Conservation (phyloP, 371 early-diverging fungal species). For the Paraphysoderma sedebokerense region DNA sequence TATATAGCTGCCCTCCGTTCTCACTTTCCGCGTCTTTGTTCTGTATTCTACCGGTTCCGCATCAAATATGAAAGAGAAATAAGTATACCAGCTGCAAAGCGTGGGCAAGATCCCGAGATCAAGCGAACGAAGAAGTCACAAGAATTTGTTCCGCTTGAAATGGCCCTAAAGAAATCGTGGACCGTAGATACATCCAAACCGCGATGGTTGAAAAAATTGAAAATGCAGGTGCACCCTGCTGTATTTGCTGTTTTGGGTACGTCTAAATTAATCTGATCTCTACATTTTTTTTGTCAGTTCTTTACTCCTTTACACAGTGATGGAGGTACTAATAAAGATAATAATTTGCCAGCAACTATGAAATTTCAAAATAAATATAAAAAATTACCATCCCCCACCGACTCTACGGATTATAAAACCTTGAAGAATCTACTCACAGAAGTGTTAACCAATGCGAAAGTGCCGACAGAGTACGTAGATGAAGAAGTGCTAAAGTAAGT, state of each 20-base stretch:
- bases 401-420: too few relatives aligned
- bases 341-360: slow-evolving; percentile 14
- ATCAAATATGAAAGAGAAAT: too few relatives aligned
- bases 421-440: too few relatives aligned
- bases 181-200: slow-evolving; percentile 10
- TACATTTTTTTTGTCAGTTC: neutral
- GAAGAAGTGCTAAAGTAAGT: slow-evolving; percentile 29
- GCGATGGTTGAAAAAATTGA: slow-evolving; percentile 16
- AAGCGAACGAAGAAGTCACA: slow-evolving; percentile 16
- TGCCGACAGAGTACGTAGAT: too few relatives aligned
- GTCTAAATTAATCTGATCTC: slow-evolving; percentile 1
- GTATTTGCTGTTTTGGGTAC: slow-evolving; percentile 32
- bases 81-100: slow-evolving; percentile 6
- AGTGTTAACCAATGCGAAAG: too few relatives aligned
- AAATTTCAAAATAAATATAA: slow-evolving; percentile 14
- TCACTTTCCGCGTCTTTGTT: too few relatives aligned
- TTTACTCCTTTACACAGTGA: neutral
- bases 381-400: slow-evolving; percentile 7
- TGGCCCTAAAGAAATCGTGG: too few relatives aligned
- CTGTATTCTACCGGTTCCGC: too few relatives aligned
- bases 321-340: too few relatives aligned
- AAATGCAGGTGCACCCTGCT: slow-evolving; percentile 24
- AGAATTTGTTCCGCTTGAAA: slow-evolving; percentile 22
- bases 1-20: too few relatives aligned
- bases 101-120: slow-evolving; percentile 19